A percentile compares a stretch with the other conserved stretches of the same genome.
phyloP scores from a whole-genome alignment of 345 rosid species.

The Euphorbia tirucalli region DNA sequence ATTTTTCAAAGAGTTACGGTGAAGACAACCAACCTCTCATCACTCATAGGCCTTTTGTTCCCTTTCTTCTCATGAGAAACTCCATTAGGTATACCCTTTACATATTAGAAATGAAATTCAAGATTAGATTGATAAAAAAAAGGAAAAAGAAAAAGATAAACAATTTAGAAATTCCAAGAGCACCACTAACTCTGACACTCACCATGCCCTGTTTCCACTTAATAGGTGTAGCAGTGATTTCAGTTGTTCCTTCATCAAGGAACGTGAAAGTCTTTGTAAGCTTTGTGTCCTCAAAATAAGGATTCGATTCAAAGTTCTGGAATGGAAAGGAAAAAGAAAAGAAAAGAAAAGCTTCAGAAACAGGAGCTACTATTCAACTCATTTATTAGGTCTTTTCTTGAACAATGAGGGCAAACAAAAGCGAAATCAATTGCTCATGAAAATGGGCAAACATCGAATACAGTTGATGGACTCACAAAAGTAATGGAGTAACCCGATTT shows the following conservation, averaged over 20 bases:
- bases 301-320: slow-evolving; percentile 78
- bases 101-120: slow-evolving; percentile 18
- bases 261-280: slow-evolving; percentile 78
- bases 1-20: not conserved
- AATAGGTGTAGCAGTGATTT: slow-evolving; percentile 68
- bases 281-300: slow-evolving; percentile 74
- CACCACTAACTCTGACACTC: slow-evolving; percentile 1
- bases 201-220: slow-evolving; percentile 97
- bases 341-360: not conserved
- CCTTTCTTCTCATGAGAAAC: slow-evolving; percentile 79
- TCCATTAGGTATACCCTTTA: slow-evolving; percentile 85
- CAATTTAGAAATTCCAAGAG: not conserved
- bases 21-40: slow-evolving; percentile 57
- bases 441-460: not conserved
- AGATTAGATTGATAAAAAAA: slow-evolving; percentile 14
- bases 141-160: slow-evolving; percentile 8
- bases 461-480: slow-evolving; percentile 54
- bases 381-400: not conserved
- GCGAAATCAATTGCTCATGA: not conserved
- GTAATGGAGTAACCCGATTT: slow-evolving; percentile 87
- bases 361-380: not conserved
- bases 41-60: slow-evolving; percentile 66
- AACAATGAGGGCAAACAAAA: slow-evolving; percentile 2
- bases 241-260: slow-evolving; percentile 81
- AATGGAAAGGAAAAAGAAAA: slow-evolving; percentile 12